These are phyloP conservation scores for Trametes cubensis DNA, from an alignment of 768 basidiomycete genomes.

Conservation along the genomic window DNA sequence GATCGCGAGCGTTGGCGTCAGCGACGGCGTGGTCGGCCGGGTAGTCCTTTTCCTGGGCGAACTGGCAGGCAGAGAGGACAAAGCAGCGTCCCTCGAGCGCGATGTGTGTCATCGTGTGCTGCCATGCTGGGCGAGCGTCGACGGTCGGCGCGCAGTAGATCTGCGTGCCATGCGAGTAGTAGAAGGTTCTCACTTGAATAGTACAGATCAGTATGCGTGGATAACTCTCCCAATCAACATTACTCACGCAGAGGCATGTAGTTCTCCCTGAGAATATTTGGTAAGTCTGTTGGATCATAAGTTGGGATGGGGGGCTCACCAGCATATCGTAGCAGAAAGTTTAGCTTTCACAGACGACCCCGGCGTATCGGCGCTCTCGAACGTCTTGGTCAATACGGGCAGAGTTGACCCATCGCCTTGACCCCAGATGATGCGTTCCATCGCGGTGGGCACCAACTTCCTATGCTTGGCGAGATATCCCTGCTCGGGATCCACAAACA, in stretches of 20 bases:
- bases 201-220: background rate
- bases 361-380: slow-evolving; percentile 31
- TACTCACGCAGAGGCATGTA: slow-evolving; percentile 64
- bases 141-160: slow-evolving; percentile 71
- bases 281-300: background rate
- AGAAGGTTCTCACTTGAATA: slow-evolving; percentile 55
- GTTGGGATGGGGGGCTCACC: slow-evolving; percentile 40
- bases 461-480: slow-evolving; percentile 65
- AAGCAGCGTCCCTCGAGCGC: slow-evolving; percentile 72
- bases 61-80: slow-evolving; percentile 66
- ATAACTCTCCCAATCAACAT: background rate
- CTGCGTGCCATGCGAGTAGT: slow-evolving; percentile 61
- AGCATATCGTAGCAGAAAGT: slow-evolving; percentile 60
- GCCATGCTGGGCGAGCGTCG: slow-evolving; percentile 60
- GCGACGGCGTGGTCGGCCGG: slow-evolving; percentile 50
- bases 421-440: slow-evolving; percentile 66
- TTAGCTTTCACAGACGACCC: slow-evolving; percentile 42
- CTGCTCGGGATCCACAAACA: slow-evolving; percentile 55
- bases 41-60: slow-evolving; percentile 55
- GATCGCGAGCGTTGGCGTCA: slow-evolving; percentile 39
- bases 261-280: slow-evolving; percentile 55
- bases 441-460: slow-evolving; percentile 64
- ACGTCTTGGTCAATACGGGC: slow-evolving; percentile 48
- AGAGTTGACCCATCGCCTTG: slow-evolving; percentile 58
- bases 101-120: slow-evolving; percentile 60